Percentiles rank a stretch among this genome's conserved stretches.
Conservation (phyloP, 164 flowering plant genomes). For the Tetrastigma voinierianum region DNA sequence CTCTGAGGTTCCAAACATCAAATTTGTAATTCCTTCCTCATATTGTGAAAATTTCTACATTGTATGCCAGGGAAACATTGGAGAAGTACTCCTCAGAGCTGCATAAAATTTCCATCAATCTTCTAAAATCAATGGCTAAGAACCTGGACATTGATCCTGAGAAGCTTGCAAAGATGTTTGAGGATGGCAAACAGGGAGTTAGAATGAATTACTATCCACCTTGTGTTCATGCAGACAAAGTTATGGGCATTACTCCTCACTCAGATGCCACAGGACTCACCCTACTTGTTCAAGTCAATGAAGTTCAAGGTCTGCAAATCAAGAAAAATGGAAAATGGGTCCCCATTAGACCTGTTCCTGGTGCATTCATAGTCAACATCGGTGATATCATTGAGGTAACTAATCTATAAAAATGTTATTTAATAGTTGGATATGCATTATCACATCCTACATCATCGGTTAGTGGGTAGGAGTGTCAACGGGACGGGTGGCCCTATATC, state of each 20-base stretch:
- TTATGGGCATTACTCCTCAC: slow-evolving; percentile 48
- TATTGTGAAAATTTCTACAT: background rate
- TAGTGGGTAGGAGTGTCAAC: too few species aligned
- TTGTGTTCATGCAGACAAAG: slow-evolving; percentile 38
- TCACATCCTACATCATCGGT: too few species aligned
- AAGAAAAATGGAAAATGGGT: slow-evolving; percentile 45
- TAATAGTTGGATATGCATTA: background rate
- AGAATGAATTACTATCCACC: slow-evolving; percentile 52
- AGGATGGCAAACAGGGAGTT: slow-evolving; percentile 23
- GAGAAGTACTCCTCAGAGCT: slow-evolving; percentile 38
- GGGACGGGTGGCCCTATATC: too few species aligned
- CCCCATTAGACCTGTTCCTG: slow-evolving; percentile 38
- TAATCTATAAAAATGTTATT: background rate
- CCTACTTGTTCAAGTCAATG: slow-evolving; percentile 39
- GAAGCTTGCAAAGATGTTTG: slow-evolving; percentile 23
- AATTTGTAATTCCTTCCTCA: too few species aligned
- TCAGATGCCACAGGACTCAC: slow-evolving; percentile 47
- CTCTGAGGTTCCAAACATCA: too few species aligned
- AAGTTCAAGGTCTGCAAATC: slow-evolving; percentile 49
- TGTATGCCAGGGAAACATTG: slow-evolving; percentile 24
- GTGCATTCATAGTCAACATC: slow-evolving; percentile 42
- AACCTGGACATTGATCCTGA: slow-evolving; percentile 32
- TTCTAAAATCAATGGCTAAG: slow-evolving; percentile 31
- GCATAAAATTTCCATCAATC: slow-evolving; percentile 8
- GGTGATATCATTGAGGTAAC: slow-evolving; percentile 55